Evolutionary conservation across 345 rosid genomes (phyloP).

Genomic region (Salix suchowensis): DNA sequence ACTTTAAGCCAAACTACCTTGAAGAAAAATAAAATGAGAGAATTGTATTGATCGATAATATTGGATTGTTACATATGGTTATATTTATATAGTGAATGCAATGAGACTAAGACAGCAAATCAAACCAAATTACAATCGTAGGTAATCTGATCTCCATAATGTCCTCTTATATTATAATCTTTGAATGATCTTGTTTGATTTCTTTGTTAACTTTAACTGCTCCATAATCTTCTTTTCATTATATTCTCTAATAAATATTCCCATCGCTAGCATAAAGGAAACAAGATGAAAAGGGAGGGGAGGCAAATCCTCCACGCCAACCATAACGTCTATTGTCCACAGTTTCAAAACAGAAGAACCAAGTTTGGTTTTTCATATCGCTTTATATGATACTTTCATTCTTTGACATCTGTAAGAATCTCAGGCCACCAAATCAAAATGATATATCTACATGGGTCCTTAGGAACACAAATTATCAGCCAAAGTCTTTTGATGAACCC

Average conservation of each 20-base stretch:
- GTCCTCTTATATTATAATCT: too few relatives aligned
- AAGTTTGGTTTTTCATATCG: neutral
- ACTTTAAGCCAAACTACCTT: neutral
- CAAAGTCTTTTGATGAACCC: neutral
- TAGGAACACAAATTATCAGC: neutral
- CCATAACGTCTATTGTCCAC: neutral
- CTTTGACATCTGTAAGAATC: neutral
- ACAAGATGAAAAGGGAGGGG: neutral
- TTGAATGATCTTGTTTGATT: too few relatives aligned
- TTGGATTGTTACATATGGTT: too few relatives aligned
- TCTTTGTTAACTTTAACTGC: too few relatives aligned
- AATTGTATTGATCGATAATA: too few relatives aligned
- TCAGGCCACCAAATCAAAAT: neutral
- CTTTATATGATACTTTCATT: neutral
- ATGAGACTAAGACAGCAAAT: too few relatives aligned
- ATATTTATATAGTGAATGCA: too few relatives aligned
- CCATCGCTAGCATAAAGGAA: neutral
- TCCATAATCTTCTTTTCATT: too few relatives aligned
- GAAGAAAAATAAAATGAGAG: too few relatives aligned
- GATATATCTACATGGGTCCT: neutral
- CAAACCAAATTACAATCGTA: too few relatives aligned
- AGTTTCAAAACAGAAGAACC: neutral
- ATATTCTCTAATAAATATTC: neutral
- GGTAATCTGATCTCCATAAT: too few relatives aligned
- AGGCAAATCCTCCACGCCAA: neutral